Evolutionary conservation across 192 early-diverging fungal species (phyloP), one percentile per base, ranked within the genome.

Genomic region (Funneliformis geosporum): DNA sequence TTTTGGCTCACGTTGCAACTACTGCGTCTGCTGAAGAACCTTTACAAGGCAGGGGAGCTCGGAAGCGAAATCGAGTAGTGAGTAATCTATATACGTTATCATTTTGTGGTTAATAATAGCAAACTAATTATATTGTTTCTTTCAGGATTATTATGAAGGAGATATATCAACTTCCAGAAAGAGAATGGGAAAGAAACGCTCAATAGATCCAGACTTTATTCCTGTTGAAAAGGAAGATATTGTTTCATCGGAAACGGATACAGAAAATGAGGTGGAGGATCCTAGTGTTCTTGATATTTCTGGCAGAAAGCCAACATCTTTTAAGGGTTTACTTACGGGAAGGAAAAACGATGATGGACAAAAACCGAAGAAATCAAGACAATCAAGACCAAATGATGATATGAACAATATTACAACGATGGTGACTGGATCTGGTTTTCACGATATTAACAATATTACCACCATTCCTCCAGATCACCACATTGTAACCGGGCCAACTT

Each of bases 31-130:
- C 23, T 9, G 65, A 78, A 11, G 44, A 59, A 12, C 21, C 18
- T 25, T 65, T 75, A 0, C 28, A 65, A 16, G 83, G 81, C 43
- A 73, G 81, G 71, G 80, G 77, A 21, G 71, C 76, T 25, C 71
- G 83, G 33, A 84, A 82, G 39, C 76, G 83, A 75, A 74, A 80
- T n/a, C 70, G 46, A 73, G 70, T 79, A 42, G 81, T 82, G 46
- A 70, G 73, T 82, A 65, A 38, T 4, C 27, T 25, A 65, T 65
- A 8, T 64, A 64, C 27, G 1, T n/a, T 65, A n/a, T 33, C 16
- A 38, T 28, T 2, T 16, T n/a, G 33, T 16, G 14, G 14, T 18
- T 55, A 1, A 16, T 55, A 5, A 55, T 16, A 18, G 5, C 4
- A 55, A 4, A 47, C 16, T 2, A 21, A 55, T 16, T 55, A 55